Evolutionary conservation across 306 rosid species (phyloP).

Genomic region (Luffa aegyptiaca): DNA sequence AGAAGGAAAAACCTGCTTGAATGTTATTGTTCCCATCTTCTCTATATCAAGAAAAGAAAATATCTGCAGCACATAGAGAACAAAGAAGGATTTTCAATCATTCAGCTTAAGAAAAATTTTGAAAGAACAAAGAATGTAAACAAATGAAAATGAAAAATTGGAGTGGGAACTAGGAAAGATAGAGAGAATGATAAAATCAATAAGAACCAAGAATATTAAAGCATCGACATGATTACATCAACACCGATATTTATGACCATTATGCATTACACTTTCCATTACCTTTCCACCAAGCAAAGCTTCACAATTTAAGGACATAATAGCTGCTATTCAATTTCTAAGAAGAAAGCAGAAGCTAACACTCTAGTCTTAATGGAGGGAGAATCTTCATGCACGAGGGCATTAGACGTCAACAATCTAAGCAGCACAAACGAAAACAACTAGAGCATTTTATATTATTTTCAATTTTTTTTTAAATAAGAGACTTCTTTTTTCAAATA

Average conservation of each 20-base stretch:
- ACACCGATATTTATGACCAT: not conserved
- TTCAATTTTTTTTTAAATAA: not conserved
- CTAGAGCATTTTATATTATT: not conserved
- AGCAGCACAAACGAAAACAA: not conserved
- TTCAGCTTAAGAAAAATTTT: not conserved
- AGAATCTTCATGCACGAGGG: not conserved
- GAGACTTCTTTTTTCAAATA: not conserved
- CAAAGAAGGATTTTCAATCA: not conserved
- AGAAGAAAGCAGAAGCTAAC: not conserved
- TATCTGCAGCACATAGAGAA: slow-evolving; percentile 37
- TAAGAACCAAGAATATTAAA: not conserved
- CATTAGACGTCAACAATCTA: not conserved
- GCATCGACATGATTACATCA: not conserved
- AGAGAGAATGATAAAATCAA: not conserved
- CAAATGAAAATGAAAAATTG: not conserved
- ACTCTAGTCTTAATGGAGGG: not conserved
- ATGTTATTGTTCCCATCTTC: slow-evolving; percentile 53
- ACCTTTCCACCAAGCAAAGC: not conserved
- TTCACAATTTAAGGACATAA: not conserved
- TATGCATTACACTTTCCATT: not conserved
- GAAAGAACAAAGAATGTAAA: not conserved
- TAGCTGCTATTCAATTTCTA: not conserved
- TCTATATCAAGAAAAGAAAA: slow-evolving; percentile 66
- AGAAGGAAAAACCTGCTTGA: slow-evolving; percentile 52
- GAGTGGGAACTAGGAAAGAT: not conserved